These are phyloP conservation scores for Aspergillus neoniger DNA, from an alignment of 2,329 filamentous ascomycete genomes.

Conservation along the genomic window DNA sequence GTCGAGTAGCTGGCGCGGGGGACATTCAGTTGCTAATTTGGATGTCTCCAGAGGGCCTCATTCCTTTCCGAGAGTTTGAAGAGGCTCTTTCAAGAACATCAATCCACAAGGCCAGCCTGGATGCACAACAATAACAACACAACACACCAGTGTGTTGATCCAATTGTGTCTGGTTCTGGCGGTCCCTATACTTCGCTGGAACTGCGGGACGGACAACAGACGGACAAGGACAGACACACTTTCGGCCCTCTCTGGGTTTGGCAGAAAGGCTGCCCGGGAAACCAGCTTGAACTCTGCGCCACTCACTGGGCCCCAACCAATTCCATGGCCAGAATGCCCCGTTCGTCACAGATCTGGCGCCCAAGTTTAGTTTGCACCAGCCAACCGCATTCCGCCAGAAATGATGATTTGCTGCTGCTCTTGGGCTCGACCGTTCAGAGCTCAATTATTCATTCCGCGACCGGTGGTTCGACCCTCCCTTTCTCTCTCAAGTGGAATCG, in stretches of 20 bases:
- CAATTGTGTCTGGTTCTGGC: neutral
- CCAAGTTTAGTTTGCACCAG: constrained; percentile 2
- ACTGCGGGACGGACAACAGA: neutral
- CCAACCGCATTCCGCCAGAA: constrained; percentile 1
- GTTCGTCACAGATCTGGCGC: constrained; percentile 5
- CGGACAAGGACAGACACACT: neutral
- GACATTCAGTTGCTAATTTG: neutral
- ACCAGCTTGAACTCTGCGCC: constrained; percentile 2
- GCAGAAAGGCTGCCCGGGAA: constrained; percentile 7
- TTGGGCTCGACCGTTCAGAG: neutral
- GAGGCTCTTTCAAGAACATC: neutral
- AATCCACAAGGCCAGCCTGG: neutral
- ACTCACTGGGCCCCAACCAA: neutral
- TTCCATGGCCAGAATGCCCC: constrained; percentile 1
- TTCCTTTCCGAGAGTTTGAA: neutral
- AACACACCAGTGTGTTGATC: neutral
- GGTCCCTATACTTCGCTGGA: neutral
- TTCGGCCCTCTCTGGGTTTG: neutral
- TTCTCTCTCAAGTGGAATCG: neutral
- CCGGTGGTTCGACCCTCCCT: constrained; percentile 1
- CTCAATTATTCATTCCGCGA: neutral
- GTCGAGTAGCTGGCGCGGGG: neutral
- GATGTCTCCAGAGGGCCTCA: neutral
- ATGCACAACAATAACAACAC: neutral
- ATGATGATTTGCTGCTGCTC: neutral